Evolutionary conservation across 2,329 filamentous ascomycete species (phyloP).

Genomic region (Talaromyces sp.): DNA sequence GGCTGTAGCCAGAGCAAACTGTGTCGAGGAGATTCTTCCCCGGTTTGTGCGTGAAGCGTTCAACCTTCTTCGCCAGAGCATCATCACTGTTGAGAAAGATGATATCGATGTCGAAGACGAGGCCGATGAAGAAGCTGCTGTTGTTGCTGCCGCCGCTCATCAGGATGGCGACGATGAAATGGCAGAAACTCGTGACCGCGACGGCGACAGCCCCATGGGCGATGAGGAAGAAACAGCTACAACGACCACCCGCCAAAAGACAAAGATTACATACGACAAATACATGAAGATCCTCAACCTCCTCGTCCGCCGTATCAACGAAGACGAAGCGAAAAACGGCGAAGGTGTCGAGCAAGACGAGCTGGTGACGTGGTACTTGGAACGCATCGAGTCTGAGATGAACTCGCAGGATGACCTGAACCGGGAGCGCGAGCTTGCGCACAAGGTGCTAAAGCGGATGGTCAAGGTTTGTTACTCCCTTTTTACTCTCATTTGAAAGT

Average conservation of each 20-base stretch:
- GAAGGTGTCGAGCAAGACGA: constrained; percentile 83
- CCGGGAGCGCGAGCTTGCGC: constrained; percentile 65
- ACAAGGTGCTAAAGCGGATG: constrained; percentile 91
- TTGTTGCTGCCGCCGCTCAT: constrained; percentile 30
- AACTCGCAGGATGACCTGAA: constrained; percentile 76
- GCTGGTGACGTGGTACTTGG: constrained; percentile 83
- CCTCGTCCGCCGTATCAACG: constrained; percentile 75
- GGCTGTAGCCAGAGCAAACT: constrained; percentile 97
- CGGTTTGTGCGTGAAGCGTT: constrained; percentile 89
- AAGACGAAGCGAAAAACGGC: constrained; percentile 69
- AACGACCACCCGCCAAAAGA: constrained; percentile 54
- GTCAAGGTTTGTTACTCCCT: constrained; percentile 66
- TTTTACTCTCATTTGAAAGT: not conserved
- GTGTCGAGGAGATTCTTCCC: constrained; percentile 80
- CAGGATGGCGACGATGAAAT: constrained; percentile 46
- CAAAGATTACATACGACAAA: constrained; percentile 91
- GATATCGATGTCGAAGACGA: constrained; percentile 91
- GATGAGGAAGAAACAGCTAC: constrained; percentile 47
- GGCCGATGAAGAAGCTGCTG: constrained; percentile 46
- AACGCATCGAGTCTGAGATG: constrained; percentile 81
- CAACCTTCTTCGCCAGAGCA: constrained; percentile 85
- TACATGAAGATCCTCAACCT: constrained; percentile 87
- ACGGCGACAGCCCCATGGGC: constrained; percentile 52
- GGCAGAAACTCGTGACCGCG: constrained; percentile 40
- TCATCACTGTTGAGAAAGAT: constrained; percentile 96